Evolutionary conservation across 352 stramenopile species (phyloP).

Genomic region (Phytophthora crassamura): DNA sequence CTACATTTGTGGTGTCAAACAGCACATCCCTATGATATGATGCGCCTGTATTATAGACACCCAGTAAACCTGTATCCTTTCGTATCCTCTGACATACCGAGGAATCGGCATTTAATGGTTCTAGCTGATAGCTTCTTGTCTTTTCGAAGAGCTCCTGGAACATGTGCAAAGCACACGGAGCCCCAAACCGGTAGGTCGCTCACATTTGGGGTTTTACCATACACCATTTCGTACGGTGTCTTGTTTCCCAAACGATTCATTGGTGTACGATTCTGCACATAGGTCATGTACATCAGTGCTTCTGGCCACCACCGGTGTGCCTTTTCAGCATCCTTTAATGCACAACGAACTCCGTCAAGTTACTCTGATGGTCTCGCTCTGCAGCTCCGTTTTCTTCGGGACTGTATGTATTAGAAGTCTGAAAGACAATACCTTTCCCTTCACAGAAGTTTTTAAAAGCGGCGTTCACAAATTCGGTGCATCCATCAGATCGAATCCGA

Average conservation of each 20-base stretch:
- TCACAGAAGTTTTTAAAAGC: conserved; percentile 7
- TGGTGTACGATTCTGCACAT: conserved; percentile 16
- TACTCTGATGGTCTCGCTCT: background rate
- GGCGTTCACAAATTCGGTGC: conserved; percentile 7
- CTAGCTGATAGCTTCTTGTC: conserved; percentile 8
- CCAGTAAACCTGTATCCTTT: conserved; percentile 2
- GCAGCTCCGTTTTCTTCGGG: conserved; percentile 4
- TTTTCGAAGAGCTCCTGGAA: conserved; percentile 1
- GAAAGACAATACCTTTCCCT: background rate
- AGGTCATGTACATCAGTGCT: conserved; percentile 12
- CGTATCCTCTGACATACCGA: conserved; percentile 4
- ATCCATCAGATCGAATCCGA: conserved; percentile 4
- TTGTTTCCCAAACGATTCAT: conserved; percentile 3
- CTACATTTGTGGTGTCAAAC: conserved; percentile 6
- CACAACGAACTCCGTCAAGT: conserved; percentile 6
- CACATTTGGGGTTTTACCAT: background rate
- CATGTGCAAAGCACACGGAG: conserved; percentile 4
- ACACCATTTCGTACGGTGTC: conserved; percentile 9
- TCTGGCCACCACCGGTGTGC: conserved; percentile 8
- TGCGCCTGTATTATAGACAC: conserved; percentile 1
- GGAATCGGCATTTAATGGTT: conserved; percentile 9
- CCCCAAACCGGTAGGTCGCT: conserved; percentile 7
- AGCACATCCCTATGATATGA: conserved; percentile 4
- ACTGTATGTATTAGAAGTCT: conserved; percentile 5
- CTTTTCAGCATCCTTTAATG: conserved; percentile 4